phyloP scores from a whole-genome alignment of 805 yeast genomes.

The Torulaspora microellipsoides region DNA sequence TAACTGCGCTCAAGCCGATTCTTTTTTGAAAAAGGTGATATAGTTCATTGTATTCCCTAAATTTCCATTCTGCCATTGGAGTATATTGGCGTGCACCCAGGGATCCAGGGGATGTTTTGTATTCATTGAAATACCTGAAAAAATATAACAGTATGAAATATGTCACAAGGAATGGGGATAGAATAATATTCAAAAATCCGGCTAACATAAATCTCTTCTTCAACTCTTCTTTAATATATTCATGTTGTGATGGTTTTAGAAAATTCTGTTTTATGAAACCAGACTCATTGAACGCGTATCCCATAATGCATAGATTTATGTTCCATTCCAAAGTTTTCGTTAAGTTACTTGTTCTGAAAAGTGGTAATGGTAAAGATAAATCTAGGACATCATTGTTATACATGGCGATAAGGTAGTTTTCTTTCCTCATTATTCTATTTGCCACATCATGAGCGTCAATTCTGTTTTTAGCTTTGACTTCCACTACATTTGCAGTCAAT shows the following conservation, averaged over 20 bases:
- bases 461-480: constrained; percentile 64
- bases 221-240: constrained; percentile 61
- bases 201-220: constrained; percentile 80
- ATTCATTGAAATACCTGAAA: constrained; percentile 88
- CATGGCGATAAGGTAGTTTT: constrained; percentile 87
- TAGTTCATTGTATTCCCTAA: constrained; percentile 89
- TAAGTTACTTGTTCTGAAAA: constrained; percentile 42
- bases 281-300: constrained; percentile 73
- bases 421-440: constrained; percentile 91
- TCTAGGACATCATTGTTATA: constrained; percentile 74
- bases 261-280: constrained; percentile 77
- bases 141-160: constrained; percentile 82
- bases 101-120: constrained; percentile 79
- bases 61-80: constrained; percentile 91
- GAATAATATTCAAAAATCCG: constrained; percentile 73
- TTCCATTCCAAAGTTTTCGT: constrained; percentile 96
- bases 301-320: constrained; percentile 78
- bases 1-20: constrained; percentile 66
- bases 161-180: constrained; percentile 81
- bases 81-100: constrained; percentile 84
- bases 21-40: constrained; percentile 83
- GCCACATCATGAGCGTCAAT: constrained; percentile 93
- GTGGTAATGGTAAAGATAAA: constrained; percentile 53
- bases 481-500: constrained; percentile 43
- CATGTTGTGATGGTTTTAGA: constrained; percentile 65